Conservation (phyloP, 495 filamentous ascomycete species). For the Xanthoparmelia taractica region DNA sequence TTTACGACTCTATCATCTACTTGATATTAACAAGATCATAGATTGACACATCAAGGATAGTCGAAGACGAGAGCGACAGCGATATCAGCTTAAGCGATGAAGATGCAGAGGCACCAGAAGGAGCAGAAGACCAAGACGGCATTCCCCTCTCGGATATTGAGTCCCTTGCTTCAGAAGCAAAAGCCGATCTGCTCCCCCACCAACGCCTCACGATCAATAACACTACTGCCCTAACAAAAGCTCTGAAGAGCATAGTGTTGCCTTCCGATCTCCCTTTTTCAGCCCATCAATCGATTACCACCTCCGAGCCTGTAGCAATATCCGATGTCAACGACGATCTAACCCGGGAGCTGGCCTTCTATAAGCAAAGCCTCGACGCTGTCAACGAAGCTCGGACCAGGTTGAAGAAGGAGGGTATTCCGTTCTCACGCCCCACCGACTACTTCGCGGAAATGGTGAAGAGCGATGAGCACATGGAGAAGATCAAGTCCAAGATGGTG, state of each 20-base stretch:
- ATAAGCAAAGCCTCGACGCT: slow-evolving; percentile 78
- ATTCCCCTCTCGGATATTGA: slow-evolving; percentile 79
- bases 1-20: background rate
- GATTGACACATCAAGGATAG: slow-evolving; percentile 11
- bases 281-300: slow-evolving; percentile 53
- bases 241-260: slow-evolving; percentile 67
- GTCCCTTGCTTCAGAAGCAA: slow-evolving; percentile 69
- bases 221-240: slow-evolving; percentile 68
- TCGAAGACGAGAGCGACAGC: slow-evolving; percentile 20
- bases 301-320: slow-evolving; percentile 44
- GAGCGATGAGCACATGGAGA: slow-evolving; percentile 95
- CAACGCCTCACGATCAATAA: slow-evolving; percentile 98
- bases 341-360: slow-evolving; percentile 85
- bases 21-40: background rate
- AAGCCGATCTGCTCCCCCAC: slow-evolving; percentile 76
- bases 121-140: slow-evolving; percentile 53
- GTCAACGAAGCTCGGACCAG: slow-evolving; percentile 59
- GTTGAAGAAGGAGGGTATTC: slow-evolving; percentile 72
- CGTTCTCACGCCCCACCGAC: slow-evolving; percentile 81
- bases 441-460: slow-evolving; percentile 99
- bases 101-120: slow-evolving; percentile 38
- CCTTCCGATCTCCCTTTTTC: slow-evolving; percentile 56
- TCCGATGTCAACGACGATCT: slow-evolving; percentile 79
- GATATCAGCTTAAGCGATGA: slow-evolving; percentile 29
- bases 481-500: slow-evolving; percentile 85